Base-by-base conservation (phyloP, 1,284 basidiomycete species). In the Cystobasidium pallidum region DNA sequence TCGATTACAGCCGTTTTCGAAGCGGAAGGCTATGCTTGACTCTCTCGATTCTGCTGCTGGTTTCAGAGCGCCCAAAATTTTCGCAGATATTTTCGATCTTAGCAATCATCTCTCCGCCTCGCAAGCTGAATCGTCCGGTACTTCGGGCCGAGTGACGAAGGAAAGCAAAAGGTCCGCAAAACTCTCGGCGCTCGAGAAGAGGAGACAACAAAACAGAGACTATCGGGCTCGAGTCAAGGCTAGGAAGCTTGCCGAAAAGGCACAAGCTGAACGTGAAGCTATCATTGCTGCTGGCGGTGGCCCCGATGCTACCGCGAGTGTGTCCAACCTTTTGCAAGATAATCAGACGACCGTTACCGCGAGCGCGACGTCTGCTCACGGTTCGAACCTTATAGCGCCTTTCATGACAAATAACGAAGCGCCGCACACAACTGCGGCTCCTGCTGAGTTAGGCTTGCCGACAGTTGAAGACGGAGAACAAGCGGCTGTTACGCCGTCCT, bases 21-120 rank as follows among this genome's bases (percentile, higher is more conserved):
- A 36, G 54, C 54, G 54, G 6, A 57, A 57, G 19, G 21, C 21
- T 15, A 7, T 11, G 30, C 30, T 34, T 21, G 51, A 32, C 10
- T 28, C 52, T 21, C 15, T 55, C 2, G 30, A 55, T 39, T 17
- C 49, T 6, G 49, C 64, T 54, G 43, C 30, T 10, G 64, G 32
- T n/a, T 66, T 41, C 30, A 55, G 19, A 54, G 64, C 64, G 34
- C 64, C 64, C 32, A 21, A 11, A 36, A 30, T 19, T 24, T n/a
- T 39, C 2, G 24, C 11, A 4, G 11, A 21, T 17, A 13, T 28
- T 19, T n/a, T 34, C 32, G 32, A 36, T 17, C 26, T 57, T 19
- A 28, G 54, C 32, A n/a, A 34, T n/a, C 19, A 57, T 10, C 10
- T 34, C 19, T 24, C 54, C 4, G 2, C 54, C 19, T 28, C 32